phyloP scores from a whole-genome alignment of 257 asterid genomes.

The Lithospermum erythrorhizon region DNA sequence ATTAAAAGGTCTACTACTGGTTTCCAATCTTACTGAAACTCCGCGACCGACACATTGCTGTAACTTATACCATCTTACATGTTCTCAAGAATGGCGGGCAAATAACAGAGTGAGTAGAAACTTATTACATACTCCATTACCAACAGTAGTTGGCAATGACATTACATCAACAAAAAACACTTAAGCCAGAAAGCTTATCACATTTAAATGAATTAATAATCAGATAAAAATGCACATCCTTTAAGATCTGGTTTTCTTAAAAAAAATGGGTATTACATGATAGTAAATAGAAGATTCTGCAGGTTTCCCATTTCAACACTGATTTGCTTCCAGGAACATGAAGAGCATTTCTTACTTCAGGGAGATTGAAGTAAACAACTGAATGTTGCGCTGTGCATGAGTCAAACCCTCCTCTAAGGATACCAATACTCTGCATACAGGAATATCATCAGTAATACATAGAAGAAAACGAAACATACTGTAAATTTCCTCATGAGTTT shows the following conservation, averaged over 20 bases:
- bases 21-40: neutral
- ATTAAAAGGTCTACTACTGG: too few relatives aligned
- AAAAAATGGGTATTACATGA: neutral
- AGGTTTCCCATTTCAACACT: constrained; percentile 54
- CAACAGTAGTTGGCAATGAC: too few relatives aligned
- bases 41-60: too few relatives aligned
- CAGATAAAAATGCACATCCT: too few relatives aligned
- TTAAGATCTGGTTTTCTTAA: too few relatives aligned
- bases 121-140: too few relatives aligned
- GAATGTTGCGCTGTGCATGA: constrained; percentile 92
- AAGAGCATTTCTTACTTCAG: constrained; percentile 85
- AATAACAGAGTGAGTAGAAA: too few relatives aligned
- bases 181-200: too few relatives aligned
- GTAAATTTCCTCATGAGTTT: neutral
- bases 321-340: constrained; percentile 46
- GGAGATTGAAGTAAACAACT: constrained; percentile 73
- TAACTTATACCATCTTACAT: too few relatives aligned
- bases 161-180: too few relatives aligned
- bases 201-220: neutral
- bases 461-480: neutral
- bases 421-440: constrained; percentile 31
- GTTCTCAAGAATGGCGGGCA: too few relatives aligned
- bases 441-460: constrained; percentile 20
- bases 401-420: constrained; percentile 60
- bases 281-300: constrained; percentile 30